Base-by-base conservation (phyloP, 108 stramenopile species). In the Pseudonitzschia multiseries region DNA sequence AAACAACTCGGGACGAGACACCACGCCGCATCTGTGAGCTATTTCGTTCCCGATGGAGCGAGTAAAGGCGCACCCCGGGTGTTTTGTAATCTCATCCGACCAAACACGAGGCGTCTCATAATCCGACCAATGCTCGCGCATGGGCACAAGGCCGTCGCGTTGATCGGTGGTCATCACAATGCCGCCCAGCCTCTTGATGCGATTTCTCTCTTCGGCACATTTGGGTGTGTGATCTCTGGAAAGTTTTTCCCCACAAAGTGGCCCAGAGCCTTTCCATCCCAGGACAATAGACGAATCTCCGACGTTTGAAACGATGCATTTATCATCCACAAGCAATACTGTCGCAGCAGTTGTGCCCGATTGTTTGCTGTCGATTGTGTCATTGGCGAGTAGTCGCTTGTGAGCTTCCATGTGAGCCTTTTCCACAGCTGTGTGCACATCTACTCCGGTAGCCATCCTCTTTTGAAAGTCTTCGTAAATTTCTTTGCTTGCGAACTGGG, bases 131-230 rank as follows among this genome's bases (percentile, higher is more conserved):
- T 89, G 83, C 48, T 90, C 87, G 67, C 87, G 46, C 53, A 89
- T 82, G 27, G 77, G 80, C 15, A 70, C 87, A 21, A 82, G 50
- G 21, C 62, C 48, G 63, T 89, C 88, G 46, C 86, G 77, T 76
- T 91, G 88, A 53, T 89, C 89, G 77, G 89, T 78, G 59, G 87
- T 86, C 92, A 93, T 87, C 20, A 93, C 85, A 14, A 78, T 54
- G n/a, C 89, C 91, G 9, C 91, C 91, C 41, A 71, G 67, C 57
- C 57, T 22, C 79, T 88, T 85, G 56, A 92, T 83, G 26, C 91
- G 76, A 18, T 85, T 72, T 17, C 85, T 44, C 71, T 92, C 91
- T 53, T 91, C 90, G 31, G 43, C 68, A n/a, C 69, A 53, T 18
- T 53, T 67, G 44, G 66, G 66, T n/a, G 66, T 67, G 42, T 67